Percentiles rank a stretch among this genome's conserved stretches.
These are phyloP conservation scores for Phellinidium pouzarii DNA, from an alignment of 1,284 basidiomycete species.

Conservation along the genomic window DNA sequence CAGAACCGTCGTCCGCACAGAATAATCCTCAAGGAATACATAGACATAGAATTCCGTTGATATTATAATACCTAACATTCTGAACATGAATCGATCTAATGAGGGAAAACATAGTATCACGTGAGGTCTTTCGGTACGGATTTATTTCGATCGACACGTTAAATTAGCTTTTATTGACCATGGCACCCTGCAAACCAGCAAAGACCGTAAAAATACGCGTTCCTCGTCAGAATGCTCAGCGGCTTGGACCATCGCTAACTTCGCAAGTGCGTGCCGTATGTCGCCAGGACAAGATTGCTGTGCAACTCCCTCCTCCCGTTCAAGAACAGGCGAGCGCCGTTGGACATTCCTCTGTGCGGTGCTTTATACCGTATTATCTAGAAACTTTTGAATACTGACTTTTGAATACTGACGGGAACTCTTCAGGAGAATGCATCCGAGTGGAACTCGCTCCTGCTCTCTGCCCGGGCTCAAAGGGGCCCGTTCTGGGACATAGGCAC, in stretches of 20 bases:
- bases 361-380: not conserved
- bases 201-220: constrained; percentile 55
- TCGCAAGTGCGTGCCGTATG: constrained; percentile 51
- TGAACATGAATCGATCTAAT: no score
- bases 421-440: constrained; percentile 70
- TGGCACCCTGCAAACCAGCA: constrained; percentile 51
- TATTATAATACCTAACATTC: no score
- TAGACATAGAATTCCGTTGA: no score
- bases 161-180: no score
- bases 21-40: no score
- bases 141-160: not conserved
- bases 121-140: not conserved
- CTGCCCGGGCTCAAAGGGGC: constrained; percentile 70
- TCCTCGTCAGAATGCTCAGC: constrained; percentile 67
- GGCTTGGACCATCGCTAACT: constrained; percentile 55
- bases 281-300: constrained; percentile 39
- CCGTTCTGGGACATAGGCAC: constrained; percentile 83
- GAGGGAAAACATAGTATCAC: no score
- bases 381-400: constrained; percentile 29
- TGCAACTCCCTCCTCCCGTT: constrained; percentile 55
- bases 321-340: constrained; percentile 39
- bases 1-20: no score
- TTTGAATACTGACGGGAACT: constrained; percentile 3
- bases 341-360: constrained; percentile 19
- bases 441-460: constrained; percentile 74